Evolutionary conservation across 2,329 filamentous ascomycete genomes (phyloP).

Genomic region (Fusarium euwallaceae): DNA sequence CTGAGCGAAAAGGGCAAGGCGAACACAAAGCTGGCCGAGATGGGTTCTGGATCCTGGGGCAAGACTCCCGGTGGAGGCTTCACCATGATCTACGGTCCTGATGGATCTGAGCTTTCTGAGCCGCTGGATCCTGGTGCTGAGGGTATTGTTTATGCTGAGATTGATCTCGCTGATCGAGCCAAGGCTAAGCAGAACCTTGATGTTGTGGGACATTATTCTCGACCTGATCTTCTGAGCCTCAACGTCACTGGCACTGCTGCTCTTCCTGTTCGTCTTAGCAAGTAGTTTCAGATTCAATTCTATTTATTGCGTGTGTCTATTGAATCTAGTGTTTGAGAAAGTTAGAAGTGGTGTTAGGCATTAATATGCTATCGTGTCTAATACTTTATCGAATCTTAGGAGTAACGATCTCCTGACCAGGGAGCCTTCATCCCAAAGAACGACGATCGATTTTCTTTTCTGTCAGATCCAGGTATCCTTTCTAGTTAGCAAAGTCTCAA

Average conservation of each 20-base stretch:
- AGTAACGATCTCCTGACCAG: constrained; percentile 21
- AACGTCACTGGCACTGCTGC: constrained; percentile 44
- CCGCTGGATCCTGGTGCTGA: constrained; percentile 45
- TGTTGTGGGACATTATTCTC: constrained; percentile 50
- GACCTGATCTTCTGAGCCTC: constrained; percentile 56
- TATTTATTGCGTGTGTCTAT: background rate
- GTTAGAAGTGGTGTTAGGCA: background rate
- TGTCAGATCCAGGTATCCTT: constrained; percentile 2
- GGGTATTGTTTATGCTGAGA: constrained; percentile 54
- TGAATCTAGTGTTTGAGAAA: background rate
- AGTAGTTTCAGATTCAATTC: background rate
- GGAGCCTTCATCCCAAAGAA: constrained; percentile 37
- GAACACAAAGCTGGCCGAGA: constrained; percentile 50
- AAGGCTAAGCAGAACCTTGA: constrained; percentile 52
- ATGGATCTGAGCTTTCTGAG: constrained; percentile 47
- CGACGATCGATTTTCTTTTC: constrained; percentile 8
- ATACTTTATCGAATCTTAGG: background rate
- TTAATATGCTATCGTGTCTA: too few relatives aligned
- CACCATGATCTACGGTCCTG: constrained; percentile 51
- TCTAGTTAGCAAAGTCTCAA: background rate
- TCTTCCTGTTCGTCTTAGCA: constrained; percentile 4
- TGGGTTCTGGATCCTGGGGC: constrained; percentile 44
- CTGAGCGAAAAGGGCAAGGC: constrained; percentile 47
- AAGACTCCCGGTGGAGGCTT: constrained; percentile 41
- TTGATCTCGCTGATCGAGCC: constrained; percentile 47